A percentile compares a stretch with the other conserved stretches of the same genome.
These are phyloP conservation scores for Corylus avellana DNA, from an alignment of 306 rosid genomes.

Conservation along the genomic window DNA sequence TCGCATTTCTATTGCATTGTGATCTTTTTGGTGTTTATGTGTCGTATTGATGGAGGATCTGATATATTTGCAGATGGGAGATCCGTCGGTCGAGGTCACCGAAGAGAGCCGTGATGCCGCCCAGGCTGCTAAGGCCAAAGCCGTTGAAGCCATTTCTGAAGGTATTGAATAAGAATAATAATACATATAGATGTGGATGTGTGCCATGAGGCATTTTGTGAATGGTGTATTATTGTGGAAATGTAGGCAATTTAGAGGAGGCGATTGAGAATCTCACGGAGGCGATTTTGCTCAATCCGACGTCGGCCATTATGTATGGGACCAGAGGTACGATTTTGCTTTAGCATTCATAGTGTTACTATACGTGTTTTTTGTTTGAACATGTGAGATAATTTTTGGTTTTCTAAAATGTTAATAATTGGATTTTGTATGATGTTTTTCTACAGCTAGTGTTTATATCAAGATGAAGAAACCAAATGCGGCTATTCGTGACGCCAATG, in stretches of 20 bases:
- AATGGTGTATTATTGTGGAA: conserved; percentile 12
- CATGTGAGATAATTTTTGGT: neutral
- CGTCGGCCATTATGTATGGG: conserved; percentile 86
- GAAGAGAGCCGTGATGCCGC: conserved; percentile 83
- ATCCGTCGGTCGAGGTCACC: conserved; percentile 61
- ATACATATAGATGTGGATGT: neutral
- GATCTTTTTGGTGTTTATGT: neutral
- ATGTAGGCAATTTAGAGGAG: conserved; percentile 69
- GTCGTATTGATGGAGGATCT: conserved; percentile 1
- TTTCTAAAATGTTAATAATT: neutral
- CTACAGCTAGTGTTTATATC: conserved; percentile 75
- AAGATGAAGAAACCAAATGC: conserved; percentile 95
- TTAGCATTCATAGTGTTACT: neutral
- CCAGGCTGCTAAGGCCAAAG: conserved; percentile 65
- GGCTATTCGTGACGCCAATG: conserved; percentile 83
- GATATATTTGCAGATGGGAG: conserved; percentile 72
- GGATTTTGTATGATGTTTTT: conserved; percentile 15
- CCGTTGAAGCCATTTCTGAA: conserved; percentile 77
- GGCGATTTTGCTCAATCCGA: conserved; percentile 79
- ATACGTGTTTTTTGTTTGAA: neutral
- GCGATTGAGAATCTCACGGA: conserved; percentile 72
- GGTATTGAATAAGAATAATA: conserved; percentile 34
- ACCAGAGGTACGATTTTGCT: conserved; percentile 61
- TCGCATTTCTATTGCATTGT: neutral
- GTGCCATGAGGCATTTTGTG: conserved; percentile 1